These are phyloP conservation scores for Beauveria sp. DNA, from an alignment of 2,329 filamentous ascomycete species.

Conservation along the genomic window DNA sequence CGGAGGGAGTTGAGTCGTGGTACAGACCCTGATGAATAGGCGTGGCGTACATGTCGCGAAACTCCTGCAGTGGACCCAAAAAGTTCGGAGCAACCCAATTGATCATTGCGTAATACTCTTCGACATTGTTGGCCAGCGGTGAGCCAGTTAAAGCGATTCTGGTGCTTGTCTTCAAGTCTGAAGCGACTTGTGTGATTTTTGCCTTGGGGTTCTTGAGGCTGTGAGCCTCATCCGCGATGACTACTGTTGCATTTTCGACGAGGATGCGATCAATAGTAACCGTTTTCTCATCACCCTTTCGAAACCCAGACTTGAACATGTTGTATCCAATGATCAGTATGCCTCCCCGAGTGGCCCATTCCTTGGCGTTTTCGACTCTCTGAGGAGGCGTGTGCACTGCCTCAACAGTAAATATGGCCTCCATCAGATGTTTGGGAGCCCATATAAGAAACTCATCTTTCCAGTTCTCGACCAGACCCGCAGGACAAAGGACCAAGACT, in stretches of 20 bases:
- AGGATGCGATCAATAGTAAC: slow-evolving; percentile 37
- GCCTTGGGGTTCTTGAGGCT: slow-evolving; percentile 59
- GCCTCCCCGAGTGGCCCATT: slow-evolving; percentile 61
- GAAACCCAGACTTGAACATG: slow-evolving; percentile 43
- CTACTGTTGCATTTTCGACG: slow-evolving; percentile 56
- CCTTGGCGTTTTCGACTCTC: slow-evolving; percentile 38
- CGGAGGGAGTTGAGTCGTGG: slow-evolving; percentile 47
- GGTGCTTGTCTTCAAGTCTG: slow-evolving; percentile 55
- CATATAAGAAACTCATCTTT: slow-evolving; percentile 66
- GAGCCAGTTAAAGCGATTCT: slow-evolving; percentile 83
- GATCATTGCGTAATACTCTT: slow-evolving; percentile 81
- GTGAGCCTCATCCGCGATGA: slow-evolving; percentile 84
- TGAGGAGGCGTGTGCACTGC: slow-evolving; percentile 24
- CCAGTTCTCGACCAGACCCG: slow-evolving; percentile 76
- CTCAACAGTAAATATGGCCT: slow-evolving; percentile 49
- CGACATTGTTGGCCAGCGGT: slow-evolving; percentile 74
- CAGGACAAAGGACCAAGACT: slow-evolving; percentile 68
- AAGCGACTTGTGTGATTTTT: slow-evolving; percentile 44
- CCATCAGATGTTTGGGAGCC: slow-evolving; percentile 51
- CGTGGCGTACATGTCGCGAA: slow-evolving; percentile 59
- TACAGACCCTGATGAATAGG: slow-evolving; percentile 70
- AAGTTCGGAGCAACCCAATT: slow-evolving; percentile 79
- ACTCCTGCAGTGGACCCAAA: slow-evolving; percentile 61
- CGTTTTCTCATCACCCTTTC: slow-evolving; percentile 18
- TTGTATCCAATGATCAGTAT: slow-evolving; percentile 70